Conservation (phyloP, 306 rosid species). For the Carpinus fangiana region DNA sequence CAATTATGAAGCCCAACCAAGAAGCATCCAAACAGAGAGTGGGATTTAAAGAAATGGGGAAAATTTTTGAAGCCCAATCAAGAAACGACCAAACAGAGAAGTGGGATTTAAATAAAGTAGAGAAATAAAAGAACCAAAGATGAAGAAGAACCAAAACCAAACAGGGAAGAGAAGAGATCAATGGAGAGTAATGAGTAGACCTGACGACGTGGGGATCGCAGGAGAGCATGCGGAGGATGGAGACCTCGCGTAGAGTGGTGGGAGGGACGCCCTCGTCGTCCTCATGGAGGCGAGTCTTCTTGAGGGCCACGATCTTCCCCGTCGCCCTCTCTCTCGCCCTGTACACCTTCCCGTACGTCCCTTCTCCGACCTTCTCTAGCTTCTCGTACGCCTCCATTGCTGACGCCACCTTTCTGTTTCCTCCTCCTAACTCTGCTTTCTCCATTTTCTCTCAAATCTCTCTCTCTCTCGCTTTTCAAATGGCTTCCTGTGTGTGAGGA, state of each 20-base stretch:
- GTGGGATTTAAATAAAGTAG: too few relatives aligned
- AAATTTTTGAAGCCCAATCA: too few relatives aligned
- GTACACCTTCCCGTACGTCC: constrained; percentile 90
- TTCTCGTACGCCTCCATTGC: constrained; percentile 90
- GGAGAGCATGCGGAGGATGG: constrained; percentile 93
- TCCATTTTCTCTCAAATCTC: constrained; percentile 31
- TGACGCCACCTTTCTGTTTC: constrained; percentile 26
- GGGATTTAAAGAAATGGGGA: too few relatives aligned
- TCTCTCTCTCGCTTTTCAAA: constrained; percentile 23
- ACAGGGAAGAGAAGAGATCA: background rate
- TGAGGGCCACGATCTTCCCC: constrained; percentile 87
- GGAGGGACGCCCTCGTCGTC: constrained; percentile 99
- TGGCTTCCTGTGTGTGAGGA: background rate
- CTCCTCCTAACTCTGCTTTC: constrained; percentile 8
- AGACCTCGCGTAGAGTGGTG: constrained; percentile 94
- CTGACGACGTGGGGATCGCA: constrained; percentile 86
- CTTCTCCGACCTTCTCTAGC: constrained; percentile 93
- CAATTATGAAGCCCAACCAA: too few relatives aligned
- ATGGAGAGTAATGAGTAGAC: constrained; percentile 9
- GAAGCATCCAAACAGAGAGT: too few relatives aligned
- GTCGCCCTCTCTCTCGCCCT: constrained; percentile 80
- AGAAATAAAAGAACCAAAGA: background rate
- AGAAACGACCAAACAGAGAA: too few relatives aligned
- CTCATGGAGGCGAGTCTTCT: constrained; percentile 95
- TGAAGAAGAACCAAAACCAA: background rate